Conservation (phyloP, 108 stramenopile species). For the Parmales sp. region DNA sequence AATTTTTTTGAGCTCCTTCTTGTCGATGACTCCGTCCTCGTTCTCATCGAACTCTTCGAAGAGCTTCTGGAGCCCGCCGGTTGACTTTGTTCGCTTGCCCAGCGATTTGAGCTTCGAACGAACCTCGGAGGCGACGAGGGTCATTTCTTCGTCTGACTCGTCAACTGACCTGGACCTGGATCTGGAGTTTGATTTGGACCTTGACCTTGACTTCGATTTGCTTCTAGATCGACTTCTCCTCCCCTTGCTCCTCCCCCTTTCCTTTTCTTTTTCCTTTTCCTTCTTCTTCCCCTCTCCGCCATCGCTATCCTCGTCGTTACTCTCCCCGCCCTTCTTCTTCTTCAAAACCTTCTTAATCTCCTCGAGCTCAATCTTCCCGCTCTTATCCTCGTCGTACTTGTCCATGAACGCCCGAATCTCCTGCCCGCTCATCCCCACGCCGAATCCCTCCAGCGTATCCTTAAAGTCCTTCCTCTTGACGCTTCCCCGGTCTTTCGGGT, state of each 20-base stretch:
- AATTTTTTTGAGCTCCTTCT: background rate
- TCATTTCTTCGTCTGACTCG: background rate
- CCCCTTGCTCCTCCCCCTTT: background rate
- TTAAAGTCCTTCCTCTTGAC: background rate
- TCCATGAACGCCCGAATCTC: background rate
- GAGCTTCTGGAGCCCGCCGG: background rate
- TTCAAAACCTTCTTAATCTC: background rate
- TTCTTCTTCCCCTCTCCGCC: too few relatives aligned
- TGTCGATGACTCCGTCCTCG: background rate
- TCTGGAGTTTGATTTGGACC: too few relatives aligned
- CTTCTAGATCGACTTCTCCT: too few relatives aligned
- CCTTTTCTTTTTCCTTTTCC: too few relatives aligned
- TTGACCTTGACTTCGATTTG: too few relatives aligned
- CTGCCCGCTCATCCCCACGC: background rate
- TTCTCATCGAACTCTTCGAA: background rate
- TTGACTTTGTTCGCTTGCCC: background rate
- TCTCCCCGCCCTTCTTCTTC: background rate
- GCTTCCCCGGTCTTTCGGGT: background rate
- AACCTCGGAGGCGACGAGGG: background rate
- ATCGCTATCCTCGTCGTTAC: background rate
- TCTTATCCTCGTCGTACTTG: background rate
- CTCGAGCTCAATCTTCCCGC: background rate
- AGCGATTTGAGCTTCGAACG: background rate
- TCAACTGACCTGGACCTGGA: background rate
- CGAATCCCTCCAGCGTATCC: background rate